Base-by-base conservation (phyloP, 1,284 basidiomycete species). In the Pyrrhoderma lamaoense region DNA sequence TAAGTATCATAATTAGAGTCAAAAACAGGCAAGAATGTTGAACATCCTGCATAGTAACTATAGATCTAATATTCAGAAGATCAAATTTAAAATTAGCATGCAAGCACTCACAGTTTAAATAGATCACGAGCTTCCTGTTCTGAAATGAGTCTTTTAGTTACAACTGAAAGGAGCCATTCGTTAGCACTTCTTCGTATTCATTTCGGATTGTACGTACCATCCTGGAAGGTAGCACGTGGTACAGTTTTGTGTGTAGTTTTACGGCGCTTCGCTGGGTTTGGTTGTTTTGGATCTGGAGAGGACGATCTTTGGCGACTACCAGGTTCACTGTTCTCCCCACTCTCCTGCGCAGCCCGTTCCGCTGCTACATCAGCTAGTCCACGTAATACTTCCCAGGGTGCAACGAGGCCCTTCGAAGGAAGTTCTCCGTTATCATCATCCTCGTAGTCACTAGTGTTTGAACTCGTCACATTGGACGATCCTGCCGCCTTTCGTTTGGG, bases 1-100 rank as follows among this genome's bases (percentile, higher is more conserved):
- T 80, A 93, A 0, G 89, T 90, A 64, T 94, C 91, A 18, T 77
- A 71, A 37, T 70, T 74, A 3, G 73, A 76, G 66, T 94, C 89
- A 61, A 92, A 93, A 19, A 93, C 82, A 34, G 91, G 87, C 63
- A 93, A 68, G 65, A 93, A 94, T 31, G 90, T 93, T 21, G 87
- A 91, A 60, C 90, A 93, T 22, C 91, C 88, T 42, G 82, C 76
- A 65, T 88, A 94, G 66, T 88, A 93, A 64, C 88, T 90, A 50
- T 19, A 51, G 18, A 23, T 39, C 4, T 31, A 36, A 27, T 9
- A 45, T 5, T 31, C 11, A 11, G 27, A 31, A 11, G 11, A 31
- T 52, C 39, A 57, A 57, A 16, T 53, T 46, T 52, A 49, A 60
- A 36, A 60, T 46, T 53, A 56, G 49, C 49, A n/a, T n/a, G n/a